These are phyloP conservation scores for Aspergillus ostianus DNA, from an alignment of 495 filamentous ascomycete genomes.

Conservation along the genomic window DNA sequence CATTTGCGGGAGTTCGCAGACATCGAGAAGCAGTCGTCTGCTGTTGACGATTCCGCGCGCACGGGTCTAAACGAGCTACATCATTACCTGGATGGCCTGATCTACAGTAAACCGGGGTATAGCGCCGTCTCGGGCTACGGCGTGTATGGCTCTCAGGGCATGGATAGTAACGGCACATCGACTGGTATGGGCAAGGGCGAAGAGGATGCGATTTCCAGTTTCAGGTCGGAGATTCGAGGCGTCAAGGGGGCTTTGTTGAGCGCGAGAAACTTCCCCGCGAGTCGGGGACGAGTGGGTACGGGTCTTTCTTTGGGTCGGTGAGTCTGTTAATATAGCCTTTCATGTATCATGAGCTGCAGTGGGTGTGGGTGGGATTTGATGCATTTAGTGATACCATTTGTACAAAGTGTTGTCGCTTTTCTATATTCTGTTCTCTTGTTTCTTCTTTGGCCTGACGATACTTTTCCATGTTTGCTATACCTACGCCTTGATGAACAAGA, in stretches of 20 bases:
- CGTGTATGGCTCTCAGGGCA: conserved; percentile 27
- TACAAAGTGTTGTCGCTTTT: not conserved
- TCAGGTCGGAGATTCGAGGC: conserved; percentile 81
- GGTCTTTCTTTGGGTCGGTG: conserved; percentile 15
- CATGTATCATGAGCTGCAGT: not conserved
- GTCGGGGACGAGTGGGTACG: conserved; percentile 31
- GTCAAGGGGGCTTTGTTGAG: conserved; percentile 93
- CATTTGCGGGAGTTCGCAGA: conserved; percentile 54
- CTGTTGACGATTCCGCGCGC: conserved; percentile 45
- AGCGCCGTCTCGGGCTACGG: conserved; percentile 33
- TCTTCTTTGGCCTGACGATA: not conserved
- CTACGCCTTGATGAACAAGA: too few relatives aligned
- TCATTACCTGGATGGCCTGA: conserved; percentile 52
- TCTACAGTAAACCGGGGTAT: conserved; percentile 41
- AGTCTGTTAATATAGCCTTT: not conserved
- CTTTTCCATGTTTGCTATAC: not conserved
- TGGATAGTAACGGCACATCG: conserved; percentile 27
- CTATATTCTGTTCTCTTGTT: too few relatives aligned
- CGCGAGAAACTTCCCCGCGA: conserved; percentile 63
- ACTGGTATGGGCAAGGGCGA: conserved; percentile 49
- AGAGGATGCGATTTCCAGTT: conserved; percentile 73
- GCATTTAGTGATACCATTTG: not conserved
- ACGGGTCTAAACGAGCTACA: conserved; percentile 45
- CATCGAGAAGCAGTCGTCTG: conserved; percentile 44
- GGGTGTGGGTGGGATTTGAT: not conserved